These are phyloP conservation scores for Corniculantispora saksenae DNA, from an alignment of 2,329 filamentous ascomycete species.

Conservation along the genomic window DNA sequence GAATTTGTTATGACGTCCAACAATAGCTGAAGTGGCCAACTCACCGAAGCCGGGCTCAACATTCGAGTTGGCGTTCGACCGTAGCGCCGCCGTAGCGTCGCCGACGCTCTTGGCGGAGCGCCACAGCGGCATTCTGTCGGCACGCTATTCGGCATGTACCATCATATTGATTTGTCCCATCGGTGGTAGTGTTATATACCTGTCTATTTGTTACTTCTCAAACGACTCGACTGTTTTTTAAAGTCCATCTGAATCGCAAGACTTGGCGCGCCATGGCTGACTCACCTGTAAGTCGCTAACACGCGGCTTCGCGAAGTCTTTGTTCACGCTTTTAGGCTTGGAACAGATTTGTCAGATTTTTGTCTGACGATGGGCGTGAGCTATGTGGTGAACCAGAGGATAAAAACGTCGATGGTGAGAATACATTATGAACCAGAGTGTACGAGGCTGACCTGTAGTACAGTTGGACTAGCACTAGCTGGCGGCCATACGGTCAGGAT, in stretches of 20 bases:
- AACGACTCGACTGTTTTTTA: background rate
- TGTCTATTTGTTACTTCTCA: background rate
- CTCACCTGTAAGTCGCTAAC: background rate
- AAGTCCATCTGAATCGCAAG: background rate
- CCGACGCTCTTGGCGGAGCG: background rate
- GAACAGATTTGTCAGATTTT: constrained; percentile 28
- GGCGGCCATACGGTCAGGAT: constrained; percentile 21
- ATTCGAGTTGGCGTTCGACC: background rate
- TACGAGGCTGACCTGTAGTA: background rate
- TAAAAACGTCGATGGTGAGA: constrained; percentile 24
- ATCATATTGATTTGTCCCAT: background rate
- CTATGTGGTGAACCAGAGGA: constrained; percentile 30
- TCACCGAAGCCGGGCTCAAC: background rate
- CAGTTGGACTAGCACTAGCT: constrained; percentile 28
- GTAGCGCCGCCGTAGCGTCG: constrained; percentile 10
- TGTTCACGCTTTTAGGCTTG: constrained; percentile 21
- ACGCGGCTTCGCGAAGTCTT: background rate
- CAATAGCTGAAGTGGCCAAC: background rate
- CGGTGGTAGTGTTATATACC: background rate
- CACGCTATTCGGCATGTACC: background rate
- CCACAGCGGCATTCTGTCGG: background rate
- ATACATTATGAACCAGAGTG: background rate
- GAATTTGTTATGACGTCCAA: background rate
- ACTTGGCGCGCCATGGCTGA: background rate
- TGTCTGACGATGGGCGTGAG: constrained; percentile 27